Percentiles rank a stretch among this genome's conserved stretches.
phyloP scores from a whole-genome alignment of 2,329 filamentous ascomycete species.

The Arthroderma uncinatum region DNA sequence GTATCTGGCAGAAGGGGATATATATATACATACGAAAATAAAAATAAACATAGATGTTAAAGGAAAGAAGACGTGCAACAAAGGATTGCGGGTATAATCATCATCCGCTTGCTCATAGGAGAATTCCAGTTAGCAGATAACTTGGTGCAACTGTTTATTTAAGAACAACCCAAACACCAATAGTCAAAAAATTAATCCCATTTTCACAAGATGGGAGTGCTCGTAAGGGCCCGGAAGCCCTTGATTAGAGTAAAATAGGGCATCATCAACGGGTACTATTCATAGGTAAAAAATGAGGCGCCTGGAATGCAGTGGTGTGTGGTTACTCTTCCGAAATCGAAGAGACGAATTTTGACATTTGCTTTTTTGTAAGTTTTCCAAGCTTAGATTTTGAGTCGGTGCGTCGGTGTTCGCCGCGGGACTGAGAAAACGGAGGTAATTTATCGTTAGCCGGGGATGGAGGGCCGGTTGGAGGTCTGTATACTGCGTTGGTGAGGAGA shows the following conservation, averaged over 20 bases:
- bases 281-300: not conserved
- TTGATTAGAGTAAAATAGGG: not conserved
- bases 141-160: not conserved
- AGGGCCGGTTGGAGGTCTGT: not conserved
- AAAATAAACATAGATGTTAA: not conserved
- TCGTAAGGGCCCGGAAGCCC: not conserved
- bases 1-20: too few relatives aligned
- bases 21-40: not conserved
- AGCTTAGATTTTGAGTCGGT: not conserved
- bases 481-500: not conserved
- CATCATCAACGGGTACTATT: not conserved
- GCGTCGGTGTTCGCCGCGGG: not conserved
- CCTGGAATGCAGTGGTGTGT: not conserved
- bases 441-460: conserved; percentile 5
- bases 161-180: not conserved
- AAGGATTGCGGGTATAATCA: too few relatives aligned
- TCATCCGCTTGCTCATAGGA: too few relatives aligned
- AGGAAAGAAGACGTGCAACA: not conserved
- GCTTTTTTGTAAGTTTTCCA: not conserved
- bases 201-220: not conserved
- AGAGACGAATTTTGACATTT: not conserved
- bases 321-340: not conserved
- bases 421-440: not conserved
- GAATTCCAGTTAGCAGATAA: too few relatives aligned
- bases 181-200: not conserved